Evolutionary conservation across 2,329 filamentous ascomycete genomes (phyloP).

Genomic region (Pseudonectria foliicola): DNA sequence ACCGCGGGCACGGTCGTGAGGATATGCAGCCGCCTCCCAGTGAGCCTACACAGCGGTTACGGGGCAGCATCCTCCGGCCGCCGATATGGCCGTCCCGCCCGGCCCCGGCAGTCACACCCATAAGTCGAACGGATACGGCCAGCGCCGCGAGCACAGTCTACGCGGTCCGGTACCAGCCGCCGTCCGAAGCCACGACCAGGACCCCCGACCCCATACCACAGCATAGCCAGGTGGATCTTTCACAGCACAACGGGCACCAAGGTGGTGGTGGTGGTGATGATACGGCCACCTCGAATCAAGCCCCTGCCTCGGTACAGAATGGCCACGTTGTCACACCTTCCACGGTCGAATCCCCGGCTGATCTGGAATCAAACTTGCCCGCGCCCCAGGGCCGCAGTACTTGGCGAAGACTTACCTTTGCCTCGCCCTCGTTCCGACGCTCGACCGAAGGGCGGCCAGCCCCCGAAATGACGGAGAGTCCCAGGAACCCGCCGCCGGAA

Average conservation of each 20-base stretch:
- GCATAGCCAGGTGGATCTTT: conserved; percentile 24
- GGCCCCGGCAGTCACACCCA: conserved; percentile 45
- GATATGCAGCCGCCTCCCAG: conserved; percentile 14
- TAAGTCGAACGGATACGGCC: conserved; percentile 55
- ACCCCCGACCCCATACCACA: conserved; percentile 34
- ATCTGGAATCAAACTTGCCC: conserved; percentile 23
- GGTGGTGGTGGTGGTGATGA: conserved; percentile 22
- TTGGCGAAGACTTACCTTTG: conserved; percentile 21
- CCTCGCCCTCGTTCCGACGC: conserved; percentile 8
- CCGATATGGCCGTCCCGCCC: conserved; percentile 51
- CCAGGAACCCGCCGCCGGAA: conserved; percentile 2
- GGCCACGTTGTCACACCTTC: conserved; percentile 11
- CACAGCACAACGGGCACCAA: conserved; percentile 28
- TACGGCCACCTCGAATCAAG: conserved; percentile 13
- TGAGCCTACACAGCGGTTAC: conserved; percentile 20
- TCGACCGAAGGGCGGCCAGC: conserved; percentile 3
- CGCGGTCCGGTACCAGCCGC: conserved; percentile 52
- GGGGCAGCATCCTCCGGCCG: conserved; percentile 37
- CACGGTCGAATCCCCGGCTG: conserved; percentile 10
- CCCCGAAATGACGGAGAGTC: conserved; percentile 1
- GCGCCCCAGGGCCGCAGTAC: conserved; percentile 15
- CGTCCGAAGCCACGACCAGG: conserved; percentile 44
- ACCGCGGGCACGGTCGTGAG: conserved; percentile 16
- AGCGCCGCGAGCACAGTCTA: conserved; percentile 60
- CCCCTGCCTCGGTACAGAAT: conserved; percentile 14